These are phyloP conservation scores for Russula griseocarnosa DNA, from an alignment of 768 basidiomycete genomes.

Conservation along the genomic window DNA sequence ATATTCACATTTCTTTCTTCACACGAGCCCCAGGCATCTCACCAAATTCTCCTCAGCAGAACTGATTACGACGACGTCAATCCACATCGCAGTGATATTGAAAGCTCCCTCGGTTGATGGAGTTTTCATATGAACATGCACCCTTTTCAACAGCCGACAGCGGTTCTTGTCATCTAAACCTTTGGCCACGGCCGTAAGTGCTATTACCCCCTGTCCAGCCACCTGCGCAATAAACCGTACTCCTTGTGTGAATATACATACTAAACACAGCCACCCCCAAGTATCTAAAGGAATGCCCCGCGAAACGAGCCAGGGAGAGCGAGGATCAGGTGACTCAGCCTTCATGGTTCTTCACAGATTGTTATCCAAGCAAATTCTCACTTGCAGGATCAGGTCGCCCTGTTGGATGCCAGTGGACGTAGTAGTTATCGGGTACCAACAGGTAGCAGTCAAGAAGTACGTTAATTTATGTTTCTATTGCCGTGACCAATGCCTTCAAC, in stretches of 20 bases:
- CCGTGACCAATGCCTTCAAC: too few species aligned
- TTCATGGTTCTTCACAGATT: not conserved
- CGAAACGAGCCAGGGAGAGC: slow-evolving; percentile 7
- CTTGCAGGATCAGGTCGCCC: too few species aligned
- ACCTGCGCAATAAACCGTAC: not conserved
- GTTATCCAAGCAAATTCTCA: not conserved
- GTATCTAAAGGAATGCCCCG: not conserved
- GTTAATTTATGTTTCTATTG: too few species aligned
- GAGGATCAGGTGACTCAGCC: too few species aligned
- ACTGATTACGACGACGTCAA: not conserved
- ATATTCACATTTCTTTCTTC: not conserved
- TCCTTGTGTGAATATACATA: not conserved
- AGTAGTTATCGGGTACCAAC: too few species aligned
- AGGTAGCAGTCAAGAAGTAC: too few species aligned
- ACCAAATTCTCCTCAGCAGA: not conserved
- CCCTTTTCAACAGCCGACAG: too few species aligned
- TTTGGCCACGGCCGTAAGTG: not conserved
- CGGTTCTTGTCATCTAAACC: too few species aligned
- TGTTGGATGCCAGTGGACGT: too few species aligned
- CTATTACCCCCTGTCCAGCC: not conserved
- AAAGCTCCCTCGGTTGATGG: too few species aligned
- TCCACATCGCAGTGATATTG: too few species aligned
- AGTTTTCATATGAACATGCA: too few species aligned
- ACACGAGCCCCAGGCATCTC: not conserved
- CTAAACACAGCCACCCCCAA: not conserved